A percentile compares a stretch with the other conserved stretches of the same genome.
Conservation (phyloP, 2,329 filamentous ascomycete genomes). For the Fusarium sterilihyphosum region DNA sequence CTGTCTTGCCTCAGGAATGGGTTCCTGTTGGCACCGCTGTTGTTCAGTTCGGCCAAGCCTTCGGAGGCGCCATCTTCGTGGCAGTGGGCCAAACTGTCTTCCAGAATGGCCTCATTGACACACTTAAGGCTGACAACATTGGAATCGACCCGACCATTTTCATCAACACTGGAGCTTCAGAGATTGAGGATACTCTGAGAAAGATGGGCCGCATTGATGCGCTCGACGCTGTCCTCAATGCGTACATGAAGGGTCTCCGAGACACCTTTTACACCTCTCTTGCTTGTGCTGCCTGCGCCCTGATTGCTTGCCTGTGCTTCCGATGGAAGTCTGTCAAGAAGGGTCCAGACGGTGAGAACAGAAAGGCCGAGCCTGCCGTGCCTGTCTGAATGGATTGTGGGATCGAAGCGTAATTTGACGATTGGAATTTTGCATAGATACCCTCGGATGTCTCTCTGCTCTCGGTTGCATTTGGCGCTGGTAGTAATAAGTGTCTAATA, state of each 20-base stretch:
- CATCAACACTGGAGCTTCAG: slow-evolving; percentile 62
- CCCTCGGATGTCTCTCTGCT: slow-evolving; percentile 40
- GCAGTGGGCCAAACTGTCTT: slow-evolving; percentile 74
- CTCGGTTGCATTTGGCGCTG: slow-evolving; percentile 21
- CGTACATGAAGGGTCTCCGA: slow-evolving; percentile 61
- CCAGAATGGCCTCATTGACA: slow-evolving; percentile 67
- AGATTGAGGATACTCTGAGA: slow-evolving; percentile 57
- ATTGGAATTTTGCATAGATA: slow-evolving; percentile 41
- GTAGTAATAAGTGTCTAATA: slow-evolving; percentile 18
- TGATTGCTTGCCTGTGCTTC: slow-evolving; percentile 56
- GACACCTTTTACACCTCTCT: slow-evolving; percentile 63
- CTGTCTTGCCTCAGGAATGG: slow-evolving; percentile 58
- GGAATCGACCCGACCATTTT: slow-evolving; percentile 59
- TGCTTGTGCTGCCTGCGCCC: slow-evolving; percentile 57
- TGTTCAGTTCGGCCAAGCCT: slow-evolving; percentile 69
- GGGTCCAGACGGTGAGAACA: slow-evolving; percentile 43
- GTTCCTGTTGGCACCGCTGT: slow-evolving; percentile 62
- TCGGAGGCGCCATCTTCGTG: slow-evolving; percentile 74
- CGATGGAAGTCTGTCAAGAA: slow-evolving; percentile 66
- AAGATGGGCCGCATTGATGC: slow-evolving; percentile 54
- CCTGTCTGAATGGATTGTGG: slow-evolving; percentile 29
- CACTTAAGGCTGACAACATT: slow-evolving; percentile 57
- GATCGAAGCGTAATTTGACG: background rate
- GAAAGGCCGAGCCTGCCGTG: slow-evolving; percentile 40
- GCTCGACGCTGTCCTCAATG: slow-evolving; percentile 55